A percentile compares a stretch with the other conserved stretches of the same genome.
Conservation (phyloP, 177 flowering plant species). For the Telopea speciosissima region DNA sequence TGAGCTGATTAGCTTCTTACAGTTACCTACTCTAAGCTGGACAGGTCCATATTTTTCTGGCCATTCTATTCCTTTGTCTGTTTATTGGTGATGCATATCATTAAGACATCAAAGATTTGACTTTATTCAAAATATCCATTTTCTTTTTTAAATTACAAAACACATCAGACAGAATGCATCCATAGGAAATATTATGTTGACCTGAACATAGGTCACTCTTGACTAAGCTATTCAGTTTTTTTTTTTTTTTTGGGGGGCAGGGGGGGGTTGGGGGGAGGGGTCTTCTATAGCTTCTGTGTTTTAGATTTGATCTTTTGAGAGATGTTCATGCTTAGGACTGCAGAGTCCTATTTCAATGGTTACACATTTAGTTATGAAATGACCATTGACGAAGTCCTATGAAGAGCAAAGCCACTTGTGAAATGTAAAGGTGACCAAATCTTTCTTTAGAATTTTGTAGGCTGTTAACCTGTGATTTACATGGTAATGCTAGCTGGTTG, state of each 20-base stretch:
- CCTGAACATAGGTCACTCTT: neutral
- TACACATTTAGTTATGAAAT: constrained; percentile 1
- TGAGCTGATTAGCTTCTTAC: no score
- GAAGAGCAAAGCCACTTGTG: constrained; percentile 11
- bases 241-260: no score
- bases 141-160: no score
- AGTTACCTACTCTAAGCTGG: no score
- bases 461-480: neutral
- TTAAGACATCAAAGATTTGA: no score
- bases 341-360: constrained; percentile 1
- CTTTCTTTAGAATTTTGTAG: constrained; percentile 7
- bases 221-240: neutral
- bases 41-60: no score
- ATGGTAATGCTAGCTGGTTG: neutral
- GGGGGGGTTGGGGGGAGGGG: no score
- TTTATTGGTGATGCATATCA: no score
- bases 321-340: neutral
- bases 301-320: constrained; percentile 6
- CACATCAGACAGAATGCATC: no score
- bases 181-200: no score
- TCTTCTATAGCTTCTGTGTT: constrained; percentile 3
- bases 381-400: constrained; percentile 6
- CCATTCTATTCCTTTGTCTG: no score
- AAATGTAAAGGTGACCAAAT: constrained; percentile 7
- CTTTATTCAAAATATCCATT: no score